Base-by-base conservation (phyloP, 768 basidiomycete species). In the Gymnopilus dilepis region DNA sequence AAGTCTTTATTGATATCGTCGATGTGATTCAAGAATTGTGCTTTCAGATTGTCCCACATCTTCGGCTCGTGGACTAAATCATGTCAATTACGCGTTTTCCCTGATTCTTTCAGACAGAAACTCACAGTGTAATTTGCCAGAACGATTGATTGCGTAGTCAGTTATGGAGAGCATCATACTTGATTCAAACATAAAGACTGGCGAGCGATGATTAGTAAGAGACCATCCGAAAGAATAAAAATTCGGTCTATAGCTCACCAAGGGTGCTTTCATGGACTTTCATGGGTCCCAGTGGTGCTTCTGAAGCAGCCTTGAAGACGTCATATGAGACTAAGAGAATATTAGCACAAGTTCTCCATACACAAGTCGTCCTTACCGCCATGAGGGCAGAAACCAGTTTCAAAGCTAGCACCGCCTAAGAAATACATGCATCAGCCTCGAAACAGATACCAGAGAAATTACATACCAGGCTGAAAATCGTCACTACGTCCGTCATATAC, bases 171-270 rank as follows among this genome's bases (percentile, higher is more conserved):
- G 79, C 76, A 83, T 82, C 78, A 87, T 82, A 64, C 82, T 82
- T 3, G 84, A 80, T 69, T 87, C 86, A 61, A 88, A 84, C 86
- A 88, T 87, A 71, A 87, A 84, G 17, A 81, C 86, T 85, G 34
- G 1, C 38, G 31, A 8, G 48, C n/a, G n/a, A n/a, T n/a, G n/a
- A n/a, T n/a, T n/a, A n/a, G n/a, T n/a, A n/a, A n/a, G n/a, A n/a
- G n/a, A n/a, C 28, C 33, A 26, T 50, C 26, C 56, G 24, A 47
- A 43, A n/a, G n/a, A n/a, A n/a, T n/a, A n/a, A n/a, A n/a, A n/a
- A n/a, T n/a, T n/a, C n/a, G n/a, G n/a, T n/a, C n/a, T 37, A 28
- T 9, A 58, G 61, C 79, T 22, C 61, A 85, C 85, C 81, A 12
- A 87, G 78, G 0, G 83, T 82, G 31, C 81, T 84, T 58, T 86